These are phyloP conservation scores for Cryptococcus neoformans DNA, from an alignment of 1,284 basidiomycete species.

Conservation along the genomic window DNA sequence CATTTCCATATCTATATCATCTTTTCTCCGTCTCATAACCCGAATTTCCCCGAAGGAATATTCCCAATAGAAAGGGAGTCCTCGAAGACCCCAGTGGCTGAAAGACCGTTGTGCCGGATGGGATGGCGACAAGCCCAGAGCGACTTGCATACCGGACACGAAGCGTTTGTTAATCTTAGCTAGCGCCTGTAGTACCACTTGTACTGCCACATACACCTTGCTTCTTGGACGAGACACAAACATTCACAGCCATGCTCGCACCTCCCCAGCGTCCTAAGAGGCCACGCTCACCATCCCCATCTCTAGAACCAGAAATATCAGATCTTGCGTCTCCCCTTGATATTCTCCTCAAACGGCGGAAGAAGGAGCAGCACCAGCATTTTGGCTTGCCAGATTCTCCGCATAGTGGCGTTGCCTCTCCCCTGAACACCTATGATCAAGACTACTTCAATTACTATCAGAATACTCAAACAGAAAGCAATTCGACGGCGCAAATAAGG, in stretches of 20 bases:
- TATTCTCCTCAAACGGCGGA: slow-evolving; percentile 36
- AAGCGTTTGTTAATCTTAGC: too few species aligned
- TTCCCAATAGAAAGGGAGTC: too few species aligned
- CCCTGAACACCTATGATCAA: neutral
- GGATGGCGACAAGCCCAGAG: too few species aligned
- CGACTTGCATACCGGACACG: too few species aligned
- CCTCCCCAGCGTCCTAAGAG: slow-evolving; percentile 29
- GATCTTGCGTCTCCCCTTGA: slow-evolving; percentile 37
- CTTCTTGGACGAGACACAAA: too few species aligned
- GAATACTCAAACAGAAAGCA: neutral
- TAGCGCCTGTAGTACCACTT: too few species aligned
- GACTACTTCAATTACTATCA: slow-evolving; percentile 3
- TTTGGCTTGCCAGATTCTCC: neutral
- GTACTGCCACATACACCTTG: too few species aligned
- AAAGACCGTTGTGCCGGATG: too few species aligned
- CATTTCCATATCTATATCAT: too few species aligned
- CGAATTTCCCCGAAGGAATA: too few species aligned
- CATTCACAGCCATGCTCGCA: slow-evolving; percentile 10
- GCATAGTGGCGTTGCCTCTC: neutral
- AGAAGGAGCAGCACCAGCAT: slow-evolving; percentile 13
- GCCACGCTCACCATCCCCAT: slow-evolving; percentile 37
- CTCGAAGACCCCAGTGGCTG: too few species aligned
- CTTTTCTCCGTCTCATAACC: too few species aligned
- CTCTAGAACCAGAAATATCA: slow-evolving; percentile 15
- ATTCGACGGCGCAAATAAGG: slow-evolving; percentile 1